phyloP scores from a whole-genome alignment of 352 stramenopile species.

The Blastocystis sp. region DNA sequence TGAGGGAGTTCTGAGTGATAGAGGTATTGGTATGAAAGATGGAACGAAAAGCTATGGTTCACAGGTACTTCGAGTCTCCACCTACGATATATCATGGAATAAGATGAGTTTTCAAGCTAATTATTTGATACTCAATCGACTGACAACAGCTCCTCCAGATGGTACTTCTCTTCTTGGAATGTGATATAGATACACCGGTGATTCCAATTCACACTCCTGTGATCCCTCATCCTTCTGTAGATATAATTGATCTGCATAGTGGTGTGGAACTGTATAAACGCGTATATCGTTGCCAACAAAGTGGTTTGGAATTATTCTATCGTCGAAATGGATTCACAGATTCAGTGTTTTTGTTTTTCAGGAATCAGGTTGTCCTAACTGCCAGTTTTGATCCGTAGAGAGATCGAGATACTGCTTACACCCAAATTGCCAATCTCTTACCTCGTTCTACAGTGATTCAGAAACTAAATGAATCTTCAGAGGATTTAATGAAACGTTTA shows the following conservation, averaged over 20 bases:
- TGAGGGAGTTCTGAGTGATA: no score
- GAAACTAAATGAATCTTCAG: constrained; percentile 27
- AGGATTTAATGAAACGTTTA: neutral
- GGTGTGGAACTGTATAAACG: constrained; percentile 19
- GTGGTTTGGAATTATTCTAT: constrained; percentile 40
- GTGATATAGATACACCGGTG: no score
- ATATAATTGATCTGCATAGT: neutral
- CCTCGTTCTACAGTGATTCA: neutral
- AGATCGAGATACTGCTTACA: neutral
- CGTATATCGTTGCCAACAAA: constrained; percentile 28
- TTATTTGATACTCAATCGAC: no score
- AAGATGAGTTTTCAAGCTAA: no score
- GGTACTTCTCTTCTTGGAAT: no score
- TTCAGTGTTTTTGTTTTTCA: constrained; percentile 9
- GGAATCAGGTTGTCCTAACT: neutral
- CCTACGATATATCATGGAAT: no score
- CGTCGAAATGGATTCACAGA: neutral
- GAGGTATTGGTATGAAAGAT: no score
- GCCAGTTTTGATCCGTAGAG: neutral
- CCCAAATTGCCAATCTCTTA: neutral
- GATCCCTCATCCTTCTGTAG: neutral
- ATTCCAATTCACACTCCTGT: neutral
- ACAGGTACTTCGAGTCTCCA: no score
- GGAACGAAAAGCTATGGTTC: no score
- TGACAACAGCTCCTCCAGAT: no score